Evolutionary conservation across 257 asterid species (phyloP), one percentile per base, ranked within the genome.

Genomic region (Pogostemon cablin): DNA sequence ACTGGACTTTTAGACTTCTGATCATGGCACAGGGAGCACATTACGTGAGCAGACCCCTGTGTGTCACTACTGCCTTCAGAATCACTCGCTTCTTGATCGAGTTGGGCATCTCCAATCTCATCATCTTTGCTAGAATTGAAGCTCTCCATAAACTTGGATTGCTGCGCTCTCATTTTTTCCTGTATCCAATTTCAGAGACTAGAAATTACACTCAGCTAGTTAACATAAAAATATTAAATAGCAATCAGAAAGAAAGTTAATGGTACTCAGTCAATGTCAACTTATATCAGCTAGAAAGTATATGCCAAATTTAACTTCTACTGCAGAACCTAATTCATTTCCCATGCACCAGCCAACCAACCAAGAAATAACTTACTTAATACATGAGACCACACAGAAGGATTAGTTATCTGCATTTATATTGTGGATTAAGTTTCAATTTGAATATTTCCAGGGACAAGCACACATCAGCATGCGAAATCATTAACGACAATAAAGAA

Each of bases 101-200:
- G 66, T 65, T 83, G 79, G 68, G 86, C 73, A 67, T 80, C 95
- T 66, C 82, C 86, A 83, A 78, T 72, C 78, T 71, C 90, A 47
- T 83, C 91, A 69, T 90, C 96, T 56, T 47, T 75, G 63, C 76
- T 69, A 67, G 95, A 78, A 71, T 83, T 77, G 73, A 89, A 79
- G 82, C 86, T 88, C 75, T 82, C 90, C 86, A 95, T 74, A 75
- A 95, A 95, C 80, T 85, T 88, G 58, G 93, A 91, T 72, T 95
- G 99, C 72, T 91, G 93, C 43, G 87, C 88, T 81, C 81, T 85
- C 99, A 95, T 91, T 67, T 84, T 95, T 78, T 86, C 99, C 99
- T 95, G 85, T 52, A 72, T 42, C 72, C 59, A 54, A 41, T 50
- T 25, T 71, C 37, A 68, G 62, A 77, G 68, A 74, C 37, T 55